A percentile compares a stretch with the other conserved stretches of the same genome.
Conservation (phyloP, 768 basidiomycete species). For the Tulasnella calospora region DNA sequence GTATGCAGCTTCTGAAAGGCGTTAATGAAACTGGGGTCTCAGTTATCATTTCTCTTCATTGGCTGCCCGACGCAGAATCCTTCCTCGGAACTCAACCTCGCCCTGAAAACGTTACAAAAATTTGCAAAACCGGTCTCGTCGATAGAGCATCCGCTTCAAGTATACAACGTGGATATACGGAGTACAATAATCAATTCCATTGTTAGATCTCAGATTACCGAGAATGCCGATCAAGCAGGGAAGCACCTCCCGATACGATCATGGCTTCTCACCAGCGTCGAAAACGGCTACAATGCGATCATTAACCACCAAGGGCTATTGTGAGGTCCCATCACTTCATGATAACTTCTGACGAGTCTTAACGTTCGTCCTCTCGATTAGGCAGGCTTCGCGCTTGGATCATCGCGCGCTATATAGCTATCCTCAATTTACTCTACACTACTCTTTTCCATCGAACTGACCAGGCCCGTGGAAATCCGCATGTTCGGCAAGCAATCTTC, state of each 20-base stretch:
- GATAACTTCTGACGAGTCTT: background rate
- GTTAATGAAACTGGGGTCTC: background rate
- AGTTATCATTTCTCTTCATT: background rate
- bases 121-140: background rate
- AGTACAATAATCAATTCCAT: background rate
- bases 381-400: background rate
- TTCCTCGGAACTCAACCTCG: background rate
- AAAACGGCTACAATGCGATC: background rate
- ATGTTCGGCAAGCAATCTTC: background rate
- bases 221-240: background rate
- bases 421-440: background rate
- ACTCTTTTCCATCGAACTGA: background rate
- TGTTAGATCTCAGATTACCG: background rate
- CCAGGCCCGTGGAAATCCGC: background rate
- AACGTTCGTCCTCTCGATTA: background rate
- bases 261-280: background rate
- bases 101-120: background rate
- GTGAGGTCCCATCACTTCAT: background rate
- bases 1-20: background rate
- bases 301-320: background rate
- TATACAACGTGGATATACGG: background rate
- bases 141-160: background rate
- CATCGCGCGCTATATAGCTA: too few species aligned
- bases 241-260: background rate
- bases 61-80: background rate